Conservation (phyloP, 2,329 filamentous ascomycete genomes). For the Domatiomyces globalis region DNA sequence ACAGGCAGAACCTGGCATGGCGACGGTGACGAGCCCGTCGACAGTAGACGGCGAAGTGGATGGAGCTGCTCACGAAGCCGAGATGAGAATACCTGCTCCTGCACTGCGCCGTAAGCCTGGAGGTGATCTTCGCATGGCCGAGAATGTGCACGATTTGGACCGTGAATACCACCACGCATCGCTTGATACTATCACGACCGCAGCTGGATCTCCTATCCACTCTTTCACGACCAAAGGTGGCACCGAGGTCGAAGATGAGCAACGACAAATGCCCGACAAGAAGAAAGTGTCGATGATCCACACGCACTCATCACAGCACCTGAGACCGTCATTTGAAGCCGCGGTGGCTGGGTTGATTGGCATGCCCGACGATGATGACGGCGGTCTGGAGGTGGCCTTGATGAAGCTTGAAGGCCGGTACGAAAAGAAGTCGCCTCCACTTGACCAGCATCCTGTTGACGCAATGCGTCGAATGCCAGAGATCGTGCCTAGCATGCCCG, state of each 20-base stretch:
- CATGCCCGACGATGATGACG: slow-evolving; percentile 78
- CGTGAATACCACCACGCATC: slow-evolving; percentile 25
- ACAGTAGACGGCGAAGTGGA: neutral
- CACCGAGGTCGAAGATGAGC: slow-evolving; percentile 13
- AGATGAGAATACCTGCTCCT: slow-evolving; percentile 24
- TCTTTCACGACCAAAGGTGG: slow-evolving; percentile 14
- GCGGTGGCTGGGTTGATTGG: slow-evolving; percentile 77
- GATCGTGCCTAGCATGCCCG: slow-evolving; percentile 2
- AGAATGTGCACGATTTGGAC: slow-evolving; percentile 50
- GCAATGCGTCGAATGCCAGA: slow-evolving; percentile 11
- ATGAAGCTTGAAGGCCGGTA: slow-evolving; percentile 84
- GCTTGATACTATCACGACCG: slow-evolving; percentile 24
- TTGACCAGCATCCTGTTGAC: slow-evolving; percentile 12
- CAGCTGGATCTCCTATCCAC: slow-evolving; percentile 17
- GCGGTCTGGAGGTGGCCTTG: slow-evolving; percentile 82
- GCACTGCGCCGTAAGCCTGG: slow-evolving; percentile 59
- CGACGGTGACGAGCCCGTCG: neutral
- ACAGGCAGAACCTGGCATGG: neutral
- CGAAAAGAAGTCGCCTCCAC: slow-evolving; percentile 36
- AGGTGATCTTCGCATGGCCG: slow-evolving; percentile 56
- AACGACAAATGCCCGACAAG: slow-evolving; percentile 18
- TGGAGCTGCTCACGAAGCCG: neutral
- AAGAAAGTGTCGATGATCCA: slow-evolving; percentile 30
- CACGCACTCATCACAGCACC: slow-evolving; percentile 42
- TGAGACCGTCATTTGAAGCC: slow-evolving; percentile 64